Evolutionary conservation across 805 yeast species (phyloP).

Genomic region (Saccharomycopsis olivae): DNA sequence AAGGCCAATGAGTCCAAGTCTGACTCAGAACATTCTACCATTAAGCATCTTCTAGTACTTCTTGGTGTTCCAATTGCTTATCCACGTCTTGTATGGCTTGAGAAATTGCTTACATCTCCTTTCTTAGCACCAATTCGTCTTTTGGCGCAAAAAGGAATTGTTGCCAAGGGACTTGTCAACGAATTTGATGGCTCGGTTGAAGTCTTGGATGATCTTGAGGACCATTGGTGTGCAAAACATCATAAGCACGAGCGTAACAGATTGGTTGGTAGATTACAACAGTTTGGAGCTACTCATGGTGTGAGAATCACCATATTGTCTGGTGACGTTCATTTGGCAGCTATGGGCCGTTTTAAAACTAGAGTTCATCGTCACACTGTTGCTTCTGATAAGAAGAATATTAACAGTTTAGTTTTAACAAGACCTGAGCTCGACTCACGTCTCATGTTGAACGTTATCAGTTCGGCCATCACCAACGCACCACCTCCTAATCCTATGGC

Average conservation of each 20-base stretch:
- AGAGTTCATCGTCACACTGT: conserved; percentile 36
- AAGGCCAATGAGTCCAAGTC: no score
- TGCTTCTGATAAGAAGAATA: conserved; percentile 26
- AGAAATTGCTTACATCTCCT: conserved; percentile 54
- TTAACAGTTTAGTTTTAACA: conserved; percentile 30
- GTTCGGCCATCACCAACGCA: conserved; percentile 84
- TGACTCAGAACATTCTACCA: conserved; percentile 37
- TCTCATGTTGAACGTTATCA: conserved; percentile 70
- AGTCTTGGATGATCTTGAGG: conserved; percentile 84
- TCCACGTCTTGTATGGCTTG: conserved; percentile 89
- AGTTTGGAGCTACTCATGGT: conserved; percentile 51
- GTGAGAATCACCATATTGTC: conserved; percentile 74
- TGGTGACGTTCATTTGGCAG: conserved; percentile 91
- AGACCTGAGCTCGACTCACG: conserved; percentile 63
- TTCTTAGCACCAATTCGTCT: conserved; percentile 53
- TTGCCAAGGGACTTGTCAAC: conserved; percentile 64
- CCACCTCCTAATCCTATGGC: conserved; percentile 93
- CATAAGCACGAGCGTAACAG: conserved; percentile 81
- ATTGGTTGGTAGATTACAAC: conserved; percentile 49
- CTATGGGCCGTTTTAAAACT: conserved; percentile 67
- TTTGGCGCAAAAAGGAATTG: conserved; percentile 49
- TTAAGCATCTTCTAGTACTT: conserved; percentile 71
- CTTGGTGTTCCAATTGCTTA: conserved; percentile 93
- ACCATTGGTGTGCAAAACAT: conserved; percentile 89
- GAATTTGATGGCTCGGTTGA: conserved; percentile 90